phyloP scores from a whole-genome alignment of 2,329 filamentous ascomycete species.

The Fusarium haematococcum region DNA sequence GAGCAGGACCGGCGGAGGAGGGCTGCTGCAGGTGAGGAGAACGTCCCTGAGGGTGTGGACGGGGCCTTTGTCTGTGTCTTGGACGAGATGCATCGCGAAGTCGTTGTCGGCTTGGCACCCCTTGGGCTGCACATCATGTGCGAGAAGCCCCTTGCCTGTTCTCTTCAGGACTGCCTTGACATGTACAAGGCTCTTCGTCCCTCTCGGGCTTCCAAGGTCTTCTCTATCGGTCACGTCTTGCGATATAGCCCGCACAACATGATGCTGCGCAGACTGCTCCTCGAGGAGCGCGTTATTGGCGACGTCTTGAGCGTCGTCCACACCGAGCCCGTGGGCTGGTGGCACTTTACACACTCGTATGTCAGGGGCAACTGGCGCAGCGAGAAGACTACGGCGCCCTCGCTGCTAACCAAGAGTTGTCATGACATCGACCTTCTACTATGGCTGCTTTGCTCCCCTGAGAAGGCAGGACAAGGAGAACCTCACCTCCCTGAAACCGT shows the following conservation, averaged over 20 bases:
- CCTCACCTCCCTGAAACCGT: slow-evolving; percentile 82
- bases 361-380: slow-evolving; percentile 96
- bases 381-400: slow-evolving; percentile 79
- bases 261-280: slow-evolving; percentile 80
- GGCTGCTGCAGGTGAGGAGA: slow-evolving; percentile 59
- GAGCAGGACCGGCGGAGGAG: slow-evolving; percentile 72
- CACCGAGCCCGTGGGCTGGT: slow-evolving; percentile 95
- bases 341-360: slow-evolving; percentile 93
- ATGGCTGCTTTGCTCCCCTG: slow-evolving; percentile 87
- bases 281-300: slow-evolving; percentile 81
- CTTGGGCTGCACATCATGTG: slow-evolving; percentile 86
- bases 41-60: slow-evolving; percentile 67
- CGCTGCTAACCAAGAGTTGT: slow-evolving; percentile 92
- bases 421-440: slow-evolving; percentile 95
- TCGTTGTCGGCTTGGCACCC: slow-evolving; percentile 78
- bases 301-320: slow-evolving; percentile 89
- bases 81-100: slow-evolving; percentile 89
- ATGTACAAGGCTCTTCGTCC: slow-evolving; percentile 73
- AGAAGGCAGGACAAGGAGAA: slow-evolving; percentile 54
- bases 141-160: slow-evolving; percentile 92
- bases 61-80: slow-evolving; percentile 76
- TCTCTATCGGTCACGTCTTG: slow-evolving; percentile 94
- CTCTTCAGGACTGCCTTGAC: slow-evolving; percentile 79
- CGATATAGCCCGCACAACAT: slow-evolving; percentile 95
- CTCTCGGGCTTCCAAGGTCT: slow-evolving; percentile 62